Evolutionary conservation across 2,329 filamentous ascomycete genomes (phyloP).

Genomic region (Chalaropsis ovoidea): DNA sequence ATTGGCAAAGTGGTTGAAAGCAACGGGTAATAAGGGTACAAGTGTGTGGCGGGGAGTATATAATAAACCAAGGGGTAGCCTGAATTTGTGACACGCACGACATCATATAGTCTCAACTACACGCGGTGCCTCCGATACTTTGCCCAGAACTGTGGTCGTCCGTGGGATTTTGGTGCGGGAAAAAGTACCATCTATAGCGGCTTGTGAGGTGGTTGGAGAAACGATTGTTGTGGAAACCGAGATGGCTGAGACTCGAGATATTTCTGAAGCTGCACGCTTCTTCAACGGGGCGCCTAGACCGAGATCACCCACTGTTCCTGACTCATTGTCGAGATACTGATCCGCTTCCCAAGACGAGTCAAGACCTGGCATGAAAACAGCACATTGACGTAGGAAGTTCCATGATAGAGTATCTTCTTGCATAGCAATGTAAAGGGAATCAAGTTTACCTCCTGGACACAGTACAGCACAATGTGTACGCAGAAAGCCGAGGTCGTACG

Average conservation of each 20-base stretch:
- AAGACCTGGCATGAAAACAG: slow-evolving; percentile 42
- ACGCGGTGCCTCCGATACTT: slow-evolving; percentile 30
- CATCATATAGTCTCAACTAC: slow-evolving; percentile 35
- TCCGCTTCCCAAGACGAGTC: slow-evolving; percentile 48
- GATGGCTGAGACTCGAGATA: slow-evolving; percentile 36
- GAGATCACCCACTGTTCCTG: slow-evolving; percentile 22
- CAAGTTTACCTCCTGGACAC: slow-evolving; percentile 45
- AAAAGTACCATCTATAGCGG: slow-evolving; percentile 7
- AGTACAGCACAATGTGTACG: slow-evolving; percentile 46
- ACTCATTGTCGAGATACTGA: slow-evolving; percentile 37
- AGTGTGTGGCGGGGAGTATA: too few species aligned
- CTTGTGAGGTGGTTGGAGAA: slow-evolving; percentile 7
- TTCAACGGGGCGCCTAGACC: slow-evolving; percentile 25
- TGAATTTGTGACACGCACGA: slow-evolving; percentile 28
- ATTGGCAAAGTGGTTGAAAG: too few species aligned
- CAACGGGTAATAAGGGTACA: too few species aligned
- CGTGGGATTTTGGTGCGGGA: slow-evolving; percentile 19
- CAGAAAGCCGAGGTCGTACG: slow-evolving; percentile 45
- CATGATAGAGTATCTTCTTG: slow-evolving; percentile 45
- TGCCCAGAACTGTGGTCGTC: slow-evolving; percentile 12
- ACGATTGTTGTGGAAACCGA: neutral
- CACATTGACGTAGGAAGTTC: slow-evolving; percentile 41
- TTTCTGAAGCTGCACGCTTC: slow-evolving; percentile 45
- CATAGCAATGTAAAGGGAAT: slow-evolving; percentile 52
- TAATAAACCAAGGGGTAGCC: neutral